Evolutionary conservation across 2,329 filamentous ascomycete species (phyloP), one percentile per base, ranked within the genome.

Genomic region (Ophiocordyceps camponoti-rufipedis): DNA sequence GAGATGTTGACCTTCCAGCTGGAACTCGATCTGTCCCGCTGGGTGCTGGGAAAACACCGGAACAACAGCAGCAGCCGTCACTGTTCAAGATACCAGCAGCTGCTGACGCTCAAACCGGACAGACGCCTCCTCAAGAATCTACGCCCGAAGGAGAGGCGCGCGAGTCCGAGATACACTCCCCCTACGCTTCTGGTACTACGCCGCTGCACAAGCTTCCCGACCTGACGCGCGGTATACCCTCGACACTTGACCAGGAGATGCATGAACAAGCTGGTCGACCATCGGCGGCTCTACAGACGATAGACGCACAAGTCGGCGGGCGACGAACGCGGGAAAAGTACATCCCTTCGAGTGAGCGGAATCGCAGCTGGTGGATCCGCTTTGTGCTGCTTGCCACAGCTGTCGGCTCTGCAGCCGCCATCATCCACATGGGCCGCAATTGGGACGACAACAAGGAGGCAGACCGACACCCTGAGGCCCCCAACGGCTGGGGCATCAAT

Each of bases 161-260:
- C n/a, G 35, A 39, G 18, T 10, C 7, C 4, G 35, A 39, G 35
- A 10, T n/a, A 56, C 61, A 48, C 45, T 54, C 6, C 62, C 56
- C 46, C 53, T 58, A 29, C 53, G 51, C 43, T 52, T 50, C 11
- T 44, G 41, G 66, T 44, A 54, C 65, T 48, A 66, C 72, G 52
- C 69, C 77, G 23, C 69, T 75, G 45, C 73, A 80, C 55, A 80
- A 85, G 45, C 75, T 95, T 12, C 89, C 89, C 45, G 88, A 96
- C 59, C 71, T 96, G 41, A 91, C 86, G n/a, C 81, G 89, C 57
- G 89, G 89, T 51, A 94, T 96, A 50, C 89, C 89, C 0, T 94
- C 88, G 2, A 94, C 88, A 1, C 72, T 95, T 46, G 84, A 81
- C 47, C 80, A 80, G 48, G 89, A 95, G 63, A 74, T 81, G 47